Conservation (phyloP, 805 yeast genomes). For the Saccharomycopsis capsularis region DNA sequence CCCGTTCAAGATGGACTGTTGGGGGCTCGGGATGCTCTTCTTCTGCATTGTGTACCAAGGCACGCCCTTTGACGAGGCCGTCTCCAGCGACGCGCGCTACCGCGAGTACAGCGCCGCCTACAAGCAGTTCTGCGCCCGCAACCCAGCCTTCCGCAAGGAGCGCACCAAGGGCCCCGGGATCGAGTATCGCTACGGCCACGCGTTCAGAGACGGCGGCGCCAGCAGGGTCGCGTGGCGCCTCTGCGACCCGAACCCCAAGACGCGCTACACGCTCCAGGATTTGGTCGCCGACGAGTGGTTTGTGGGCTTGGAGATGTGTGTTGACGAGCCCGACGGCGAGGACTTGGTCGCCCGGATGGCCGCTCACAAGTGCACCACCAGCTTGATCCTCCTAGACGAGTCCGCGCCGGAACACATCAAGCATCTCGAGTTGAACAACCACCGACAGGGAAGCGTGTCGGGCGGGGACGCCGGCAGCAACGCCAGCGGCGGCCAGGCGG, state of each 20-base stretch:
- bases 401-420: too few relatives aligned
- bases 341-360: constrained; percentile 4
- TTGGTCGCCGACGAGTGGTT: constrained; percentile 63
- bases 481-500: background rate
- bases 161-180: constrained; percentile 57
- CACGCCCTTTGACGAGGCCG: constrained; percentile 54
- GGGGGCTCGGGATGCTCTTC: constrained; percentile 66
- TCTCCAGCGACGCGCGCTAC: constrained; percentile 39
- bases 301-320: constrained; percentile 49
- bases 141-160: constrained; percentile 43
- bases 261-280: constrained; percentile 48
- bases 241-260: constrained; percentile 52
- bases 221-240: constrained; percentile 70
- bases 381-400: background rate
- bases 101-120: constrained; percentile 50
- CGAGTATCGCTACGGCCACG: constrained; percentile 64
- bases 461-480: background rate
- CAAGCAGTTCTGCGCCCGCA: constrained; percentile 31
- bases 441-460: too few relatives aligned
- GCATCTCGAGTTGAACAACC: too few relatives aligned
- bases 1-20: constrained; percentile 62
- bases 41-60: constrained; percentile 52
- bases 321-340: constrained; percentile 36
- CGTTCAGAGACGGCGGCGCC: constrained; percentile 49
- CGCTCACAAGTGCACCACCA: background rate